Evolutionary conservation across 202 grass and related monocot species (phyloP).

Genomic region (Hordeum pubiflorum): DNA sequence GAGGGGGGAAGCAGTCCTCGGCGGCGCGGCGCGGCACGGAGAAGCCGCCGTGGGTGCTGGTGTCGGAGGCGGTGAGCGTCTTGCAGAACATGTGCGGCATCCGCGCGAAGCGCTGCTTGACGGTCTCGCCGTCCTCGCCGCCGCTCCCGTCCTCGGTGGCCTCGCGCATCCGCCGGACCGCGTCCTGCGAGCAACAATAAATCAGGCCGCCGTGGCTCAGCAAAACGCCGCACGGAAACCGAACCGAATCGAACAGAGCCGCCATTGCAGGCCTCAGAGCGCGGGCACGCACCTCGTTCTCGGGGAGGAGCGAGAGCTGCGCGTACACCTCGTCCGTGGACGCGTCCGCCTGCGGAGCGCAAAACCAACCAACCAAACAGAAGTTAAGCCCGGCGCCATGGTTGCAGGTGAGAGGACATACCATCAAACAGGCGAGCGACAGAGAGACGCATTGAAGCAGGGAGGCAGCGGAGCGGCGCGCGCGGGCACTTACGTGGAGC

Average conservation of each 20-base stretch:
- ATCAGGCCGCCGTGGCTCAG: neutral
- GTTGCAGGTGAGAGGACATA: neutral
- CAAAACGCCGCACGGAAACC: neutral
- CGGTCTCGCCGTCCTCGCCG: conserved; percentile 24
- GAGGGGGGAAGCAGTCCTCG: conserved; percentile 91
- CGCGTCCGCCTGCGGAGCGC: conserved; percentile 60
- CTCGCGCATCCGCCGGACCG: conserved; percentile 24
- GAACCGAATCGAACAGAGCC: neutral
- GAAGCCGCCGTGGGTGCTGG: conserved; percentile 96
- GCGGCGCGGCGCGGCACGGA: conserved; percentile 91
- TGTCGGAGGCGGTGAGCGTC: conserved; percentile 93
- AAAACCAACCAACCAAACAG: neutral
- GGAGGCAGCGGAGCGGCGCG: neutral
- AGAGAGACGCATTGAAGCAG: neutral
- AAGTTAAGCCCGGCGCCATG: neutral
- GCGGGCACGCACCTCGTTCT: conserved; percentile 44
- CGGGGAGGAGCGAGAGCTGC: conserved; percentile 62
- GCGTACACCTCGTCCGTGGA: conserved; percentile 81
- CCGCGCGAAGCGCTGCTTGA: conserved; percentile 34
- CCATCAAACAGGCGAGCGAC: neutral
- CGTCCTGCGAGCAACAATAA: conserved; percentile 23
- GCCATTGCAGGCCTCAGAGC: neutral
- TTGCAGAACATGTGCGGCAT: conserved; percentile 99
- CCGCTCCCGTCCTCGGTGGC: conserved; percentile 23
- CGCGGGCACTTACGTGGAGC: conserved; percentile 46